Base-by-base conservation (phyloP, 2,329 filamentous ascomycete genomes). In the Byssochlamys sp. region DNA sequence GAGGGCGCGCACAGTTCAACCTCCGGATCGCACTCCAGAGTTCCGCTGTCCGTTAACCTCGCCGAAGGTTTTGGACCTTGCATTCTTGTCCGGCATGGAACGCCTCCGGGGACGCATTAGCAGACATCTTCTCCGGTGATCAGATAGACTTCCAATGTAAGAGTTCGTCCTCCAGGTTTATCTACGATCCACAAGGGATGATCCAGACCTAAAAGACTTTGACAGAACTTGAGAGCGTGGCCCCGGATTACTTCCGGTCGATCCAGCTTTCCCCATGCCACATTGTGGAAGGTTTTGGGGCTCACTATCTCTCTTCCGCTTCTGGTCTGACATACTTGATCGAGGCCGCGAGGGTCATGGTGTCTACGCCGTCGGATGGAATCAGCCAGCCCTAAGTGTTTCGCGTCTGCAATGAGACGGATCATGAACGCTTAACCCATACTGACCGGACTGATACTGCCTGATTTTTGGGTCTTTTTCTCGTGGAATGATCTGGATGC, bases 181-280 rank as follows among this genome's bases (percentile, higher is more conserved):
- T 19, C 39, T 45, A 45, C 9, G 39, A 45, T 24, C 39, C 39
- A 45, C 39, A 19, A 45, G 39, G 39, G n/a, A n/a, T n/a, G 39
- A 19, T 31, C 60, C 55, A 12, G 61, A 53, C 27, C 58, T 56
- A 11, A 63, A 58, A 2, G 60, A 53, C 24, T 54, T 58, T 56
- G 59, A 61, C 28, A 66, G 55, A 28, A 60, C 60, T 31, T 58
- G 56, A 14, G 66, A 49, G 33, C 62, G 57, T 26, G 62, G 62
- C 64, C 66, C 63, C 25, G 24, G 54, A 54, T 58, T 10, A n/a
- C 48, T 55, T 55, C 53, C 39, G 39, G 39, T 45, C 12, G 39
- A 45, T 45, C 39, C 39, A 45, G n/a, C 39, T 45, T 45, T 45
- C n/a, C 39, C 39, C 39, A 45, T 14, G 39, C 39, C 39, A 45